These are phyloP conservation scores for Coemansia sp. DNA, from an alignment of 192 early-diverging fungal genomes.

Conservation along the genomic window DNA sequence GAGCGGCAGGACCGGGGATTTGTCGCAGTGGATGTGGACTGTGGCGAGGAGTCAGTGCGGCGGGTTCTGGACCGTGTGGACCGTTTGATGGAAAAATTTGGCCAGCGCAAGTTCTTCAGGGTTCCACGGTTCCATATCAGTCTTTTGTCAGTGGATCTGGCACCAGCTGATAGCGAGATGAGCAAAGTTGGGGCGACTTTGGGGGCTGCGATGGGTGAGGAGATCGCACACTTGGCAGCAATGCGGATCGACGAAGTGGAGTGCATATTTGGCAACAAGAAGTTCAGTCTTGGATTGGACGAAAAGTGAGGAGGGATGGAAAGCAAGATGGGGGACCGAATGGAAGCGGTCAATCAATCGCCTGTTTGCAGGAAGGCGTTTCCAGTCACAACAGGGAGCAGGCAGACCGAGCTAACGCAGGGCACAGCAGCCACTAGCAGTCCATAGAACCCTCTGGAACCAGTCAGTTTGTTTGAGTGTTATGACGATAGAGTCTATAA, in stretches of 20 bases:
- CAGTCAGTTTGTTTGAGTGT: background rate
- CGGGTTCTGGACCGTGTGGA: constrained; percentile 33
- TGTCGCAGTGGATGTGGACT: constrained; percentile 37
- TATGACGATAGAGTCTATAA: background rate
- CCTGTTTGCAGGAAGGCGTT: background rate
- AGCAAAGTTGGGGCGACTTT: constrained; percentile 19
- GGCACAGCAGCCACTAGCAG: background rate
- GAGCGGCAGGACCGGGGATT: constrained; percentile 40
- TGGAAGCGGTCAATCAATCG: background rate
- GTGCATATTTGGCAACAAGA: constrained; percentile 42
- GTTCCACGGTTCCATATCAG: constrained; percentile 50
- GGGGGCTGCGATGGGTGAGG: constrained; percentile 39
- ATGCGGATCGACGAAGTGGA: constrained; percentile 41
- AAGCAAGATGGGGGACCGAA: background rate
- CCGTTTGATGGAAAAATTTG: constrained; percentile 38
- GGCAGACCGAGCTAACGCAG: constrained; percentile 1
- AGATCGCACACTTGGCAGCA: constrained; percentile 37
- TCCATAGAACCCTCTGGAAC: constrained; percentile 1
- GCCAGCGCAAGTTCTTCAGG: constrained; percentile 37
- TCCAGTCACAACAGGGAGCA: background rate
- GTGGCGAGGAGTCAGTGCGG: constrained; percentile 21
- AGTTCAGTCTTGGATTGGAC: constrained; percentile 28
- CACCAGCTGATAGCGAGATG: background rate
- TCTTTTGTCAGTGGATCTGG: constrained; percentile 27
- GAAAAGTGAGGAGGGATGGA: background rate